Percentiles rank a stretch among this genome's conserved stretches.
Evolutionary conservation across 345 rosid species (phyloP).

Genomic region (Dovyalis caffra): DNA sequence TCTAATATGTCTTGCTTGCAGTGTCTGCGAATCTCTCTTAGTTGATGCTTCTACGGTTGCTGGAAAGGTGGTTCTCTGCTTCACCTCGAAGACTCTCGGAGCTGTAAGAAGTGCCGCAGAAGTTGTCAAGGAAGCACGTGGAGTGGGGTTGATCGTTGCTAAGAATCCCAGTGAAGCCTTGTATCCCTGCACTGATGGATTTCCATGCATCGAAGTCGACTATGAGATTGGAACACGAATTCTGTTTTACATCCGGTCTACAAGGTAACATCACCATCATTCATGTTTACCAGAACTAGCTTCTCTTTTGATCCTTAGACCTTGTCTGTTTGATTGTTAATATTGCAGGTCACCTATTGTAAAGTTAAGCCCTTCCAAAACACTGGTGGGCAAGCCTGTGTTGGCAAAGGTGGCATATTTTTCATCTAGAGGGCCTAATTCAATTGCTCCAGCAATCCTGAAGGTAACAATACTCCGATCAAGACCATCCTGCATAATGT

Average conservation of each 20-base stretch:
- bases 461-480: slow-evolving; percentile 30
- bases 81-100: slow-evolving; percentile 25
- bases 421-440: slow-evolving; percentile 48
- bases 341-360: slow-evolving; percentile 33
- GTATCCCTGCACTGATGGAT: slow-evolving; percentile 27
- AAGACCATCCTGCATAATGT: not conserved
- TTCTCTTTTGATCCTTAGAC: not conserved
- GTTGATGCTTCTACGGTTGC: slow-evolving; percentile 35
- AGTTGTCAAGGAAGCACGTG: slow-evolving; percentile 33
- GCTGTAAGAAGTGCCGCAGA: slow-evolving; percentile 26
- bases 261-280: slow-evolving; percentile 21
- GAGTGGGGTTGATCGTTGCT: slow-evolving; percentile 53
- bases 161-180: slow-evolving; percentile 47
- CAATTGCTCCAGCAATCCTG: slow-evolving; percentile 41
- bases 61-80: slow-evolving; percentile 58
- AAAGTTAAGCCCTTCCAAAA: slow-evolving; percentile 34
- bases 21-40: slow-evolving; percentile 35
- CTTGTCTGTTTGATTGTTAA: not conserved
- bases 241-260: slow-evolving; percentile 54
- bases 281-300: too few species aligned
- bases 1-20: slow-evolving; percentile 18
- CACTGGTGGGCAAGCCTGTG: slow-evolving; percentile 29
- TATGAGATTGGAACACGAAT: slow-evolving; percentile 64
- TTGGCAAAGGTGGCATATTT: slow-evolving; percentile 38
- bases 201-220: slow-evolving; percentile 60